A percentile compares a stretch with the other conserved stretches of the same genome.
Evolutionary conservation across 257 asterid genomes (phyloP).

Genomic region (Gentiana straminea): DNA sequence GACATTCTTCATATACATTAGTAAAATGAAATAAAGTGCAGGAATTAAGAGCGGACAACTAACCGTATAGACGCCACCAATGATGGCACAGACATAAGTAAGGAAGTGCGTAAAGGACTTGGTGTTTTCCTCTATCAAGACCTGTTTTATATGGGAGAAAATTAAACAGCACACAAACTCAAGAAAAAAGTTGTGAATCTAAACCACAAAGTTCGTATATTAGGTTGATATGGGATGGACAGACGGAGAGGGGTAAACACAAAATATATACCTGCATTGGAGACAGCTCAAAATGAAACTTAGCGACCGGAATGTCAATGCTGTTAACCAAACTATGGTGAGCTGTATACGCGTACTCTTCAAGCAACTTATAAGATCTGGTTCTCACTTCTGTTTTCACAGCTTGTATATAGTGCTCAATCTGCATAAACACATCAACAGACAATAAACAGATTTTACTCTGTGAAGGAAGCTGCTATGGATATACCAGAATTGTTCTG

Average conservation of each 20-base stretch:
- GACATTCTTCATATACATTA: no score
- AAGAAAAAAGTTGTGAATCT: no score
- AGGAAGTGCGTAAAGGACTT: no score
- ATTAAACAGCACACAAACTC: no score
- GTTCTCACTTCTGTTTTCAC: constrained; percentile 94
- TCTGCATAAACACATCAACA: constrained; percentile 33
- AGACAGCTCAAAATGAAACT: constrained; percentile 79
- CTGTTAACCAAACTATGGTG: constrained; percentile 91
- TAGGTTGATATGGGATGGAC: not conserved
- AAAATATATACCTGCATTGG: constrained; percentile 73
- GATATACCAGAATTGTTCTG: not conserved
- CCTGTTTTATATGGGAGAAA: no score
- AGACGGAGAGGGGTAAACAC: no score
- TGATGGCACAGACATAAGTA: no score
- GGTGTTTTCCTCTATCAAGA: no score
- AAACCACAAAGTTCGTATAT: constrained; percentile 31
- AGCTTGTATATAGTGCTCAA: constrained; percentile 92
- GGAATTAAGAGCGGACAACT: not conserved
- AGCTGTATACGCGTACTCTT: constrained; percentile 90
- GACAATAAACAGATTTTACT: not conserved
- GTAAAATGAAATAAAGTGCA: not conserved
- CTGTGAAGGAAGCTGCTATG: not conserved
- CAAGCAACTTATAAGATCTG: constrained; percentile 64
- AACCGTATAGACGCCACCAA: no score
- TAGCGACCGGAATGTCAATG: constrained; percentile 64